These are phyloP conservation scores for Strobilomyces echinocephalus DNA, from an alignment of 768 basidiomycete species.

Conservation along the genomic window DNA sequence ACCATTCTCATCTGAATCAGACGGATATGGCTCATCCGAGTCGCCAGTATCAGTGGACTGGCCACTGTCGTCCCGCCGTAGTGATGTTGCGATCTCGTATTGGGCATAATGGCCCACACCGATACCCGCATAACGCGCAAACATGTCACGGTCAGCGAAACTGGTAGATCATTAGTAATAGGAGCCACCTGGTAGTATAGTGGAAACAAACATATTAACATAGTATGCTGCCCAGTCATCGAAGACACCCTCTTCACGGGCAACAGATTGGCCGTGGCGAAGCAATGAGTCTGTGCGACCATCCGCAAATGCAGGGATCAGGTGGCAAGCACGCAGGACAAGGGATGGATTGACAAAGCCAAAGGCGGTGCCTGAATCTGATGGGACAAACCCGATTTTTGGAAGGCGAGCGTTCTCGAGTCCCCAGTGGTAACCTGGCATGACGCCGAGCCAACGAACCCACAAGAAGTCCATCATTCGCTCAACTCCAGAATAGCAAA, in stretches of 20 bases:
- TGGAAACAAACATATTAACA: not conserved
- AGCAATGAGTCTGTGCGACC: not conserved
- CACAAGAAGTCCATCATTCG: not conserved
- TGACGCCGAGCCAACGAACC: not conserved
- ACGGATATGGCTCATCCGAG: too few relatives aligned
- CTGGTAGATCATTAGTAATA: not conserved
- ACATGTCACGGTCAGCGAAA: not conserved
- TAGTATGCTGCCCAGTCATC: not conserved
- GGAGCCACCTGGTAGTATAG: too few relatives aligned
- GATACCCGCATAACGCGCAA: not conserved
- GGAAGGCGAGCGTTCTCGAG: not conserved
- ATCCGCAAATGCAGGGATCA: not conserved
- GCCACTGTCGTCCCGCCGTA: too few relatives aligned
- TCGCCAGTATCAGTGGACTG: too few relatives aligned
- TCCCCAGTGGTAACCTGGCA: not conserved
- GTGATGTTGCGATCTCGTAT: not conserved
- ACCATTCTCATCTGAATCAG: too few relatives aligned
- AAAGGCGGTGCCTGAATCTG: not conserved
- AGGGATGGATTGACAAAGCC: not conserved
- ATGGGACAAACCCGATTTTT: not conserved
- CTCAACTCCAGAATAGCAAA: not conserved
- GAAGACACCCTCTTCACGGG: not conserved
- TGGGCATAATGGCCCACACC: not conserved
- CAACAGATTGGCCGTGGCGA: not conserved
- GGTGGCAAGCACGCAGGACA: not conserved